Percentiles rank a stretch among this genome's conserved stretches.
Conservation (phyloP, 768 basidiomycete genomes). For the Udeniomyces megalosporus region DNA sequence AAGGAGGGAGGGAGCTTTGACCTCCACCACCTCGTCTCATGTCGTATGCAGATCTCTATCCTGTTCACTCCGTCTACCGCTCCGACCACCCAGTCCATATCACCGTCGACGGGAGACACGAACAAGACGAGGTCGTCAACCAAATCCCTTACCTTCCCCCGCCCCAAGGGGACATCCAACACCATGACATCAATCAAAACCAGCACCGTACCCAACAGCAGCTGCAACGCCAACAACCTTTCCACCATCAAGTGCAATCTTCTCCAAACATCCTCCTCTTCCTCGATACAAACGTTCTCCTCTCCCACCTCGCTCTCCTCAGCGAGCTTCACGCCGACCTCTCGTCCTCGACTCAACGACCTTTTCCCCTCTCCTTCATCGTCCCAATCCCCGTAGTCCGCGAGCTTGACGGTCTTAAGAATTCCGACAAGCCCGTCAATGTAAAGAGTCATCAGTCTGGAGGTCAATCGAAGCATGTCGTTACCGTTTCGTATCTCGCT, state of each 20-base stretch:
- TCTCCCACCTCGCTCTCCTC: neutral
- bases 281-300: neutral
- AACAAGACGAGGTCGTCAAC: neutral
- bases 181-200: no score
- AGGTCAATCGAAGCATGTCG: neutral
- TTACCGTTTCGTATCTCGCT: neutral
- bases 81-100: neutral
- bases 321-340: neutral
- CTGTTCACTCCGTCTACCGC: neutral
- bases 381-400: neutral
- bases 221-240: no score
- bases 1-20: no score
- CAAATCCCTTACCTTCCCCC: neutral
- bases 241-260: no score
- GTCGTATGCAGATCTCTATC: constrained; percentile 3
- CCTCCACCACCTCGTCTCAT: no score
- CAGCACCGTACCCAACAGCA: no score
- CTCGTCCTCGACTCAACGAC: neutral
- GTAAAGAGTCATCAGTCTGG: no score
- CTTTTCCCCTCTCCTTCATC: neutral
- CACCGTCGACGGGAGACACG: neutral
- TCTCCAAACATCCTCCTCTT: neutral
- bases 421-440: neutral
- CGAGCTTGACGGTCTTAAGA: constrained; percentile 3
- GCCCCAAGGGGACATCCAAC: no score